Base-by-base conservation (phyloP, 805 yeast species). In the Cyberlindnera xylosilytica region DNA sequence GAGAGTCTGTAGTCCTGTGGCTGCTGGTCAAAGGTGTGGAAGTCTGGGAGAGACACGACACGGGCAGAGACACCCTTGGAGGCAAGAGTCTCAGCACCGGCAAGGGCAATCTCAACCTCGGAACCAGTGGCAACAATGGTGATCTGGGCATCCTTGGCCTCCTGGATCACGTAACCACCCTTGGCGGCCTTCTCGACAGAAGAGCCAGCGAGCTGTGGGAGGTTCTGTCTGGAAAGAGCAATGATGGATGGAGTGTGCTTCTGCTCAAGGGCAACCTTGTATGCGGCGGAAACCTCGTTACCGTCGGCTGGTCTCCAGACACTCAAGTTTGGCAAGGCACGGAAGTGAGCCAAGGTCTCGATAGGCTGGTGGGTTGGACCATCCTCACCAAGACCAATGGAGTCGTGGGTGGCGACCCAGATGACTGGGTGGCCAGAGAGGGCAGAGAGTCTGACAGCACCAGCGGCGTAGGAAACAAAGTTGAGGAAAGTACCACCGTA, bases 231-330 rank as follows among this genome's bases (percentile, higher is more conserved):
- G 46, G 90, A 76, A 54, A 85, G 71, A 52, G 91, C 89, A 62
- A 85, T 70, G 53, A 85, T 68, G 49, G 84, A 73, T 56, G 93
- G 91, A 34, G 89, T 81, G 49, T 68, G 64, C 38, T 68, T 75
- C 35, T 83, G 70, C 62, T 70, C 75, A 51, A 85, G 58, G 39
- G 91, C 81, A 49, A 70, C 72, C 63, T 73, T 68, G 74, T 84
- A 85, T 51, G 93, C 87, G 60, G 90, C 93, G 52, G 89, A 80
- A 39, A 80, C 78, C 69, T 86, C 95, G 65, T 85, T 84, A 74
- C 91, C 90, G 65, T 86, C 95, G 60, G 91, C 91, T 54, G 95
- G 93, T 79, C 95, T 83, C 89, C 90, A 84, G 46, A 84, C 91
- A 63, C 79, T 73, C 54, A 81, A 60, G 73, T 86, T 85, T 66